These are phyloP conservation scores for Chalara sp. DNA, from an alignment of 2,329 filamentous ascomycete genomes.

Conservation along the genomic window DNA sequence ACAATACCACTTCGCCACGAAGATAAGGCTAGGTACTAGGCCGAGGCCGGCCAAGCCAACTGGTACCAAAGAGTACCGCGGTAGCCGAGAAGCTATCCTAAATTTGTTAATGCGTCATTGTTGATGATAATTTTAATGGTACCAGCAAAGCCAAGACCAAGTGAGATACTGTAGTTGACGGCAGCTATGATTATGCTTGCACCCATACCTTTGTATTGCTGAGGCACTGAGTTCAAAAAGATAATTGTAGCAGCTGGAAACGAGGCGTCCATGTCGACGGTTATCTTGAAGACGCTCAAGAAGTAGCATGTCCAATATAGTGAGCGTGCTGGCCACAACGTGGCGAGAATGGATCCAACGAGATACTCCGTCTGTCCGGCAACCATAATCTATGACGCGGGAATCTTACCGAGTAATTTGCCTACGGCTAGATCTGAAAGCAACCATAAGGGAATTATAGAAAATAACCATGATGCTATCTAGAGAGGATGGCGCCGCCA, in stretches of 20 bases:
- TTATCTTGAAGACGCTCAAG: conserved; percentile 48
- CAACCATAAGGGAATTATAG: too few relatives aligned
- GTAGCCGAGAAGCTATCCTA: background rate
- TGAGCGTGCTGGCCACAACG: too few relatives aligned
- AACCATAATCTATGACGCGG: too few relatives aligned
- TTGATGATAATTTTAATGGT: conserved; percentile 46
- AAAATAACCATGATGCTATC: too few relatives aligned
- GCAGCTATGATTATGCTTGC: conserved; percentile 49
- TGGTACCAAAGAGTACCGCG: background rate
- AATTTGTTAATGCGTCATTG: background rate
- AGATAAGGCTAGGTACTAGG: background rate
- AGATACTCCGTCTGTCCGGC: too few relatives aligned
- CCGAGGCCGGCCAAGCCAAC: background rate
- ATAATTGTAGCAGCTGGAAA: conserved; percentile 57
- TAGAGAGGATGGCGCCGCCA: too few relatives aligned
- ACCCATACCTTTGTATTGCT: conserved; percentile 39
- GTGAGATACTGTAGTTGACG: conserved; percentile 61
- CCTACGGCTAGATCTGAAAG: too few relatives aligned
- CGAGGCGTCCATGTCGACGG: conserved; percentile 59
- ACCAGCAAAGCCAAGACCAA: conserved; percentile 59
- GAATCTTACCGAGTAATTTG: too few relatives aligned
- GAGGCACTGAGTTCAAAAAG: conserved; percentile 43
- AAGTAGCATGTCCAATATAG: too few relatives aligned
- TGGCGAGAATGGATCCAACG: too few relatives aligned
- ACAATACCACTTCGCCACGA: background rate